Percentiles rank a stretch among this genome's conserved stretches.
Conservation (phyloP, 2,329 filamentous ascomycete genomes). For the Nemania sp. region DNA sequence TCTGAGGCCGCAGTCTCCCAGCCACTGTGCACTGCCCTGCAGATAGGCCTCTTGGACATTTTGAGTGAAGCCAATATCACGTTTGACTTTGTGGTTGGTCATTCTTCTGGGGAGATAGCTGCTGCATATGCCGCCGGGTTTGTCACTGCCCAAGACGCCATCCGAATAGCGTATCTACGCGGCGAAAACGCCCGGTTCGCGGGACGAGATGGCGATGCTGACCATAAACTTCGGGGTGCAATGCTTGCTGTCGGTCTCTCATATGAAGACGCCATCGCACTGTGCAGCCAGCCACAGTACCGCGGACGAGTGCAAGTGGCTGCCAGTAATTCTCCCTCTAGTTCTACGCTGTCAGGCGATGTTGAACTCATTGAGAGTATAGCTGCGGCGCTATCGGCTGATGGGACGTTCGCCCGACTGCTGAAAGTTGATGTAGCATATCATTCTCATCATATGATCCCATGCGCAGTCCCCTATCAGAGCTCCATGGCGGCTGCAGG, state of each 20-base stretch:
- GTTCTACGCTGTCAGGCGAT: slow-evolving; percentile 43
- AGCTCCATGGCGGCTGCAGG: slow-evolving; percentile 7
- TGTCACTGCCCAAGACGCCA: slow-evolving; percentile 46
- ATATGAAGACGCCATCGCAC: slow-evolving; percentile 40
- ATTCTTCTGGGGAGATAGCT: slow-evolving; percentile 48
- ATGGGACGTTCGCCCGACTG: slow-evolving; percentile 32
- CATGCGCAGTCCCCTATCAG: slow-evolving; percentile 25
- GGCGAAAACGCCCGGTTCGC: slow-evolving; percentile 41
- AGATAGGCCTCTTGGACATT: slow-evolving; percentile 28
- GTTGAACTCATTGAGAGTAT: slow-evolving; percentile 34
- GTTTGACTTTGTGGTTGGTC: slow-evolving; percentile 28
- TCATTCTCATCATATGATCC: slow-evolving; percentile 45
- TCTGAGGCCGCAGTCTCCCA: slow-evolving; percentile 37
- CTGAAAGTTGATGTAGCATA: slow-evolving; percentile 47
- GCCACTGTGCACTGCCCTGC: slow-evolving; percentile 32
- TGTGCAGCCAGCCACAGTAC: slow-evolving; percentile 29
- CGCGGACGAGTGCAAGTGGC: slow-evolving; percentile 37
- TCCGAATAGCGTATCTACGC: slow-evolving; percentile 51
- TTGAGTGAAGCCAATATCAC: slow-evolving; percentile 16
- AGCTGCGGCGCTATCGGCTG: slow-evolving; percentile 27
- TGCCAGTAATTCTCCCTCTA: slow-evolving; percentile 42
- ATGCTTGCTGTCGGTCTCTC: slow-evolving; percentile 53
- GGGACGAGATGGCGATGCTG: not conserved
- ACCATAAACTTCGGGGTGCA: too few species aligned
- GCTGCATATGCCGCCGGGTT: slow-evolving; percentile 52